These are phyloP conservation scores for Pseudogymnoascus sp. DNA, from an alignment of 2,329 filamentous ascomycete genomes.

Conservation along the genomic window DNA sequence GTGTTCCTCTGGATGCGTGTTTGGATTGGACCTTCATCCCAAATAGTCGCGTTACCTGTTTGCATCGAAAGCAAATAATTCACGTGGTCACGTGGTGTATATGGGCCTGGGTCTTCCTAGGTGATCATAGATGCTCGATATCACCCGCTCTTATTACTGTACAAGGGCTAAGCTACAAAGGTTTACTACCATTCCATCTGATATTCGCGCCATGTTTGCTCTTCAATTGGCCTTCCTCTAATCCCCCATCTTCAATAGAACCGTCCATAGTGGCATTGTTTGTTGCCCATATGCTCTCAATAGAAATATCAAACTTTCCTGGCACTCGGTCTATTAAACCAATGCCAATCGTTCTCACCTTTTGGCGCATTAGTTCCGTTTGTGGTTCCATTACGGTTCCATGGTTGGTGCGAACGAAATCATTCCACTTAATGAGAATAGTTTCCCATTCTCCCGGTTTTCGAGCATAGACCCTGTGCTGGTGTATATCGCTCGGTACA, in stretches of 20 bases:
- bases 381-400: constrained; percentile 90
- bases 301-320: constrained; percentile 78
- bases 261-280: constrained; percentile 44
- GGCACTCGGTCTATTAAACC: constrained; percentile 83
- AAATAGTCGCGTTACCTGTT: constrained; percentile 3
- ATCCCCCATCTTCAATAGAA: constrained; percentile 21
- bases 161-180: neutral
- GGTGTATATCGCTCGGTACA: constrained; percentile 90
- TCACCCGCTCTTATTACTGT: neutral
- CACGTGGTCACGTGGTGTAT: neutral
- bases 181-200: constrained; percentile 32
- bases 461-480: constrained; percentile 78
- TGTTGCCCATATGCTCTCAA: constrained; percentile 86
- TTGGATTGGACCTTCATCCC: neutral
- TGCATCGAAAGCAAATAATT: neutral
- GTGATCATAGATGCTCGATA: neutral
- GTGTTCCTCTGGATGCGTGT: neutral
- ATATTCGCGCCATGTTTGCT: constrained; percentile 38
- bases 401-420: constrained; percentile 92
- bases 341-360: constrained; percentile 77
- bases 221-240: constrained; percentile 31
- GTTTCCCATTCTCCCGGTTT: constrained; percentile 89
- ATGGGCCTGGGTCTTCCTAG: too few relatives aligned
- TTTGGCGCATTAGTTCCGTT: constrained; percentile 78
- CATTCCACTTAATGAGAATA: constrained; percentile 79